Base-by-base conservation (phyloP, 208 protist genomes). In the Borovskyia barvae region DNA sequence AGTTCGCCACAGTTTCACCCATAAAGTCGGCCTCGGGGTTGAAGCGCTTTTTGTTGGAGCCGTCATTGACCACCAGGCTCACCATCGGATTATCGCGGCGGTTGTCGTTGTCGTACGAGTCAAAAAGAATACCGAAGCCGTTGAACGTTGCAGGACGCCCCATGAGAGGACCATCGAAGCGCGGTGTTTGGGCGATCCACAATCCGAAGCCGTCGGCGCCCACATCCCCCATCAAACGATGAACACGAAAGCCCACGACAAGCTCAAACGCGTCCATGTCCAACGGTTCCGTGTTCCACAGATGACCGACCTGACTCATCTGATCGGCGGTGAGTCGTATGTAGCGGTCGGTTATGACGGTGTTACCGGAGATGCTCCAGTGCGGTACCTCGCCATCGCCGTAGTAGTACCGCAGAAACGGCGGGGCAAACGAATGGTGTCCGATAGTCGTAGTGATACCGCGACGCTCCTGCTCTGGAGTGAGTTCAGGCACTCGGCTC, bases 91-190 rank as follows among this genome's bases (percentile, higher is more conserved):
- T 94, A 71, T 93, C 80, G 5, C 72, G 68, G 22, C 43, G 56
- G 36, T 72, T 75, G 65, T 94, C 87, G 60, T 96, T 96, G 70
- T 96, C 91, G 66, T 88, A 96, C 25, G 85, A 84, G 67, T 96
- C 87, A 33, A 96, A 91, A 22, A 96, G 24, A 36, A 96, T 68
- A 14, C 80, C 91, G 29, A 93, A 54, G 41, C 91, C 91, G 17
- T 76, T 66, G 56, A 96, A 96, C 17, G 68, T 64, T 37, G 47
- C 24, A 2, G 82, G 62, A 15, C 76, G 77, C 9, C 87, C 87
- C 53, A 90, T 80, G 14, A 96, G 12, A 0, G 69, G 54, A n/a
- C 87, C 84, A n/a, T 75, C 72, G n/a, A 29, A 26, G 40, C 24
- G 52, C 3, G 71, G 72, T 11, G 37, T 30, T 30, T 73, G 64